Base-by-base conservation (phyloP, 2,329 filamentous ascomycete species). In the Trematosphaeria pertusa region DNA sequence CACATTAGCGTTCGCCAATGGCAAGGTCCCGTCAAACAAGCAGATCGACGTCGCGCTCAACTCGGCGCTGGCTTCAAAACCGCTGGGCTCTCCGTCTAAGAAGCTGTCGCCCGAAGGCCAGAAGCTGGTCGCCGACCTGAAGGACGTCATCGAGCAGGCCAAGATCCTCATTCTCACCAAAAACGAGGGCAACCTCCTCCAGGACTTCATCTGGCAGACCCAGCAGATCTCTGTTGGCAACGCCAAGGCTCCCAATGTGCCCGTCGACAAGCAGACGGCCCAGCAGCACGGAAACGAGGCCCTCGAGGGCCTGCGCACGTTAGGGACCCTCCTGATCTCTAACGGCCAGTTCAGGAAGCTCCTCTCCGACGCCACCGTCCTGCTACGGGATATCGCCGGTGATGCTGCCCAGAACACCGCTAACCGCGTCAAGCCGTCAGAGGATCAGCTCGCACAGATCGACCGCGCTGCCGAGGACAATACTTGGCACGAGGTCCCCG, bases 291-390 rank as follows among this genome's bases (percentile, higher is more conserved):
- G 87, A 31, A 85, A 94, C 54, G 82, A 93, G 70, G 91, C 88
- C 1, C 78, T 95, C 7, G 85, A 96, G 55, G 94, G 93, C 19
- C 75, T 99, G 34, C 87, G 91, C 60, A 96, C 91, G 3, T 79
- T 99, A 1, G 94, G 93, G 40, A 92, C 88, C 14, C 80, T 99
- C 46, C 78, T 97, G 62, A 88, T 97, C 65, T 96, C 92, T 62
- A 99, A 99, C 64, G 94, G 94, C 58, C 92, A 97, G 71, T 97
- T 96, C 80, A 84, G 91, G 60, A 96, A 96, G 78, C 84, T 96
- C 24, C 75, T 88, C 87, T 83, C 72, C 52, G 94, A 99, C 78
- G 87, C 88, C 10, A 83, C 83, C 19, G 79, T 93, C 26, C 81
- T 99, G 8, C 72, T 96, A 31, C 89, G 92, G 26, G 93, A 97